Evolutionary conservation across 2,329 filamentous ascomycete species (phyloP), one percentile per base, ranked within the genome.

Genomic region (Phyllosticta capitalensis): DNA sequence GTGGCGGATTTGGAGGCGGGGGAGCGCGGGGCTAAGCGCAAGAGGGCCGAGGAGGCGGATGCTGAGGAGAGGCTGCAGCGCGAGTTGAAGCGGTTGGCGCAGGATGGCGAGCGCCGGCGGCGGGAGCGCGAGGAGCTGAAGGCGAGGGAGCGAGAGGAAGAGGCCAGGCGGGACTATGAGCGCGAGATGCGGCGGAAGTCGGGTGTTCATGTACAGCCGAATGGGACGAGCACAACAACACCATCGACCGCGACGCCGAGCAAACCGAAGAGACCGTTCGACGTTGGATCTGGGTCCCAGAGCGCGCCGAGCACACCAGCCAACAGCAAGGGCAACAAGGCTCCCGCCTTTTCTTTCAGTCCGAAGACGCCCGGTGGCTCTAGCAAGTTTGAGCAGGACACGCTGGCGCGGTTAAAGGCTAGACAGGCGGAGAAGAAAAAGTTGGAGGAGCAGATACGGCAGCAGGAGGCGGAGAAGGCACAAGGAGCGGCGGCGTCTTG

Each of bases 1-100:
- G 88, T 89, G 64, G 90, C 95, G 68, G 91, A 96, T 68, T 76
- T 97, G 55, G 91, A 96, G 74, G 81, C 83, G 24, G 79, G 88
- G 20, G 92, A 96, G 72, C 78, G 82, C 20, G 77, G 76, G 17
- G 77, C 74, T 0, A 74, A 78, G 64, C 72, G 77, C 61, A 74
- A 79, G 56, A 72, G 75, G n/a, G 71, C 72, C 1, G 75, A 74
- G 33, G 76, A 76, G 48, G 67, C 68, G 56, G 73, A 69, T 33
- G 74, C 81, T 71, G 69, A 79, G 74, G 71, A 80, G 69, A 68
- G 78, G 63, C 67, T 83, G 60, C 77, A 81, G 62, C 75, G 76
- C 63, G 80, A 84, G 69, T 77, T 59, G 26, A 60, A 53, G 58
- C 28, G 58, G 50, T 9, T 60, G 48, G 54, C 54, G 49, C 9